Evolutionary conservation across 768 basidiomycete species (phyloP), one percentile per base, ranked within the genome.

Genomic region (Daedaleopsis nitida): DNA sequence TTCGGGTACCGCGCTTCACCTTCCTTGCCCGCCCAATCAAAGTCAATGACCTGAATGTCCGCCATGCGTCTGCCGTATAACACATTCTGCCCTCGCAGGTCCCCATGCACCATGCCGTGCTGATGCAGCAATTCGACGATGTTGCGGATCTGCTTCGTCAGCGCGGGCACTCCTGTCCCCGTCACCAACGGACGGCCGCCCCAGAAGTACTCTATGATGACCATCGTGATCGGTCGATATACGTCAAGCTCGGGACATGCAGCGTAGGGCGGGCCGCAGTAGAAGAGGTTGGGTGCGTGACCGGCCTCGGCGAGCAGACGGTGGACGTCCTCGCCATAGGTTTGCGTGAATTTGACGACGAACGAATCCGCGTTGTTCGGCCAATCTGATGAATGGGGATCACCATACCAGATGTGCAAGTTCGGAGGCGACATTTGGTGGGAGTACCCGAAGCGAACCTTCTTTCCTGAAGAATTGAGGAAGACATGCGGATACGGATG

Each of bases 171-270:
- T 11, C 1, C 54, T 47, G 27, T 32, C 7, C 27, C 27, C 27
- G 4, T 3, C 27, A 32, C 27, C 27, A 32, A 32, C 1, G 34
- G 10, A 0, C 34, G 0, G 48, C 1, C 12, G 3, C 70, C 67
- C 10, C 75, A 24, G 54, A 78, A 57, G 55, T 70, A 72, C n/a
- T 79, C 74, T 77, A 78, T 80, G 23, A 79, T 74, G n/a, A 78
- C 72, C 75, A 78, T 77, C 32, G 66, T 56, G 21, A 71, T 62
- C 1, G 34, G 32, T 4, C 51, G 43, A 66, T 66, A 54, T 58
- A 50, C 1, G 37, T 34, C 62, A 6, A 42, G 17, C 3, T 42
- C n/a, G 9, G 27, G 27, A 32, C 7, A 32, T 0, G 9, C 13
- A n/a, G 52, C 34, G 24, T 69, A 51, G 51, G 74, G 57, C 6